Base-by-base conservation (phyloP, 139 green algal species). In the Coelastrella sp. region DNA sequence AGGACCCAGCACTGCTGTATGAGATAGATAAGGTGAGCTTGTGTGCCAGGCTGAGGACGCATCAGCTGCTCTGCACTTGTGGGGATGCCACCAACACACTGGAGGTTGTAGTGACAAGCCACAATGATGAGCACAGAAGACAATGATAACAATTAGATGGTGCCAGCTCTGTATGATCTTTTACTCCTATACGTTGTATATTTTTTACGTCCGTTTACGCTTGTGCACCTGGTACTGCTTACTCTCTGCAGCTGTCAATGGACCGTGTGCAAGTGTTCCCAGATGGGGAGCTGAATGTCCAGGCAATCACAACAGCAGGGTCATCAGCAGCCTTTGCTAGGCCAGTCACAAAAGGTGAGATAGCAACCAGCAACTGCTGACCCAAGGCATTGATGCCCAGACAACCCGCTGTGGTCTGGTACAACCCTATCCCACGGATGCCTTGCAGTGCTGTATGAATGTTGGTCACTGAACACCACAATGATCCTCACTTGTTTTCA, bases 271-370 rank as follows among this genome's bases (percentile, higher is more conserved):
- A 92, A 21, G 91, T 96, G 11, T 97, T 96, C 71, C 93, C 95
- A 40, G 95, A 98, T 89, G 95, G 95, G 0, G 92, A 98, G 89
- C 89, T 98, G 15, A 93, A 94, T 40, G 89, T 98, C 8, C 80
- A 96, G 72, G 94, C 93, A 25, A 84, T 94, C 37, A 66, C 89
- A 27, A 79, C 50, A 45, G 72, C 51, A 43, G 32, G 51, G 34
- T 34, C 77, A 40, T 63, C 59, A 77, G 38, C 77, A 76, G 38
- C 82, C 25, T 23, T 75, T 59, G 37, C 71, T 78, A 41, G 37
- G 21, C 37, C 68, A 53, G 23, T 71, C 8, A 21, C 81, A 40
- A 59, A 66, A 43, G 48, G 68, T 81, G n/a, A 53, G 13, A 8
- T n/a, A 27, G 57, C 21, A 71, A 40, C 27, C 2, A 15, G 25